Base-by-base conservation (phyloP, 2,329 filamentous ascomycete genomes). In the Ilyonectria robusta region DNA sequence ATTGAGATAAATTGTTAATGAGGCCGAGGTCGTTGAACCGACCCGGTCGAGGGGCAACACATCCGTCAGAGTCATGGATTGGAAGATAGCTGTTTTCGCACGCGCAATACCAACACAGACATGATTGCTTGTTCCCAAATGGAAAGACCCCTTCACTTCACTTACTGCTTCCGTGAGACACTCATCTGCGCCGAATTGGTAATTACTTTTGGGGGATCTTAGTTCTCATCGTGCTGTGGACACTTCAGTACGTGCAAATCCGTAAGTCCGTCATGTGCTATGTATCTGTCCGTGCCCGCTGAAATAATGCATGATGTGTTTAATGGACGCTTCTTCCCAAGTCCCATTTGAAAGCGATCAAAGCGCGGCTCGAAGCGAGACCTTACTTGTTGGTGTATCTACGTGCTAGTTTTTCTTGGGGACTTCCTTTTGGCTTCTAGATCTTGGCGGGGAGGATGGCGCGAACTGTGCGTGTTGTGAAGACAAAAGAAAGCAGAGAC, bases 1-100 rank as follows among this genome's bases (percentile, higher is more conserved):
- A 55, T 37, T 53, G 35, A 69, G 67, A 67, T 75, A 71, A 61
- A 72, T 73, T 72, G 68, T 65, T 74, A 72, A 75, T 73, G 65
- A 66, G 60, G 62, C 66, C 47, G 44, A 33, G 9, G 53, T 70
- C 70, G 62, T 63, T 70, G 10, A 66, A 60, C 33, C 55, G 65
- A 71, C 68, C 46, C 54, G 69, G 65, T 19, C 40, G 55, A 51
- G 59, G 67, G 33, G 58, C 42, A 60, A 54, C 26, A 60, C 23
- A 66, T 63, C 29, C 46, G 53, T 58, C 56, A 60, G 40, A 53
- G 64, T 61, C 54, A 67, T 37, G 53, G 59, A 50, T 65, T 48
- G 62, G 66, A 56, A 55, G 56, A 40, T 70, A 54, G 65, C 61
- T 37, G 46, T 62, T 66, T 67, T 59, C 46, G 64, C 48, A 59